phyloP scores from a whole-genome alignment of 2,329 filamentous ascomycete species.

The Dothistroma septosporum region DNA sequence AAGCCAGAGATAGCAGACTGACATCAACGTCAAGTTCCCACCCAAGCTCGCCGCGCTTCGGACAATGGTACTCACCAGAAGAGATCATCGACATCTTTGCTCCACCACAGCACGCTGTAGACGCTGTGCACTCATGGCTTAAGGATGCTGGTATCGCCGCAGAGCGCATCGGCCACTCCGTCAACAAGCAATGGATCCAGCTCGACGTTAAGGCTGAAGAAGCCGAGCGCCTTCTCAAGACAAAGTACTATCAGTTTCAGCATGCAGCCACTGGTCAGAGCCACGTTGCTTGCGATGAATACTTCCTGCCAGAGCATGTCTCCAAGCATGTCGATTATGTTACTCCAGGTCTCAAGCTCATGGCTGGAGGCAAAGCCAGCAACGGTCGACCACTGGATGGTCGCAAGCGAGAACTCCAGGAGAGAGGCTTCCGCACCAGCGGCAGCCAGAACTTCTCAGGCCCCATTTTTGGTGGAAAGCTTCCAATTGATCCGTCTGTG shows the following conservation, averaged over 20 bases:
- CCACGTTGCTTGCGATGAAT: constrained; percentile 39
- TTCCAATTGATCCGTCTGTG: constrained; percentile 6
- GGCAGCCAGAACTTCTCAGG: constrained; percentile 17
- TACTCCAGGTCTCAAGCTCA: constrained; percentile 52
- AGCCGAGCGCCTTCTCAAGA: constrained; percentile 39
- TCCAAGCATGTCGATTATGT: constrained; percentile 54
- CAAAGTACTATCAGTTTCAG: constrained; percentile 58
- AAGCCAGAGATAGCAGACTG: neutral
- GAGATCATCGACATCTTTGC: constrained; percentile 41
- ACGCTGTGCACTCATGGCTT: constrained; percentile 41
- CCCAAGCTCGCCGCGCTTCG: constrained; percentile 37
- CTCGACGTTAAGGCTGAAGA: constrained; percentile 41
- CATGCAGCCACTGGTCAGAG: constrained; percentile 49
- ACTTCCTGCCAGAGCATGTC: constrained; percentile 49
- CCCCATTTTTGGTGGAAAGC: constrained; percentile 3
- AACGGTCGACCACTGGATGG: constrained; percentile 9
- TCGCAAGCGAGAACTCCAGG: constrained; percentile 14
- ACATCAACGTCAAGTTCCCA: constrained; percentile 21
- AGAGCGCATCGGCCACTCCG: constrained; percentile 35
- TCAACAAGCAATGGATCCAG: constrained; percentile 40
- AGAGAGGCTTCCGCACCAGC: constrained; percentile 18
- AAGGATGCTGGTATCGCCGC: constrained; percentile 31
- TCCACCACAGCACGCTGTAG: constrained; percentile 37
- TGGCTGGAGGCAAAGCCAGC: constrained; percentile 18
- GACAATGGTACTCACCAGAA: constrained; percentile 37